A percentile compares a stretch with the other conserved stretches of the same genome.
Conservation (phyloP, 257 asterid species). For the Anisodus tanguticus region DNA sequence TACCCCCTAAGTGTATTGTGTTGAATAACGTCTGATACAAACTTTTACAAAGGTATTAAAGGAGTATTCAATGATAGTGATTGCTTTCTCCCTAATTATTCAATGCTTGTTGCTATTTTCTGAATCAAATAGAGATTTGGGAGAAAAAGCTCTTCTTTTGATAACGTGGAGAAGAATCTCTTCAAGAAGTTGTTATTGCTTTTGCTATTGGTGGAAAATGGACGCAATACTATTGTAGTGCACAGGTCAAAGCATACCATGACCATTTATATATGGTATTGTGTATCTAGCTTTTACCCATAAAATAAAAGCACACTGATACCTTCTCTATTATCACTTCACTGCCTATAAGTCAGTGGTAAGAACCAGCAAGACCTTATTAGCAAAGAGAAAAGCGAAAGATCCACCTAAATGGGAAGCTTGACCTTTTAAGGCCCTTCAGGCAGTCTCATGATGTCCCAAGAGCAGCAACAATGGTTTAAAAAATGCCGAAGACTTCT, state of each 20-base stretch:
- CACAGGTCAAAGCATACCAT: not conserved
- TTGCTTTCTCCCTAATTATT: not conserved
- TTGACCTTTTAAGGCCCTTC: not conserved
- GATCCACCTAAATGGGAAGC: slow-evolving; percentile 2
- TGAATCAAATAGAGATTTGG: not conserved
- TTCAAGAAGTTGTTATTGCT: slow-evolving; percentile 18
- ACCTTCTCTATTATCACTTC: not conserved
- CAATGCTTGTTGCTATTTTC: not conserved
- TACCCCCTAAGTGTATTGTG: not conserved
- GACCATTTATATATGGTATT: not conserved
- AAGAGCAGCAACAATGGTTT: slow-evolving; percentile 11
- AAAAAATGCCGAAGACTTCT: slow-evolving; percentile 15
- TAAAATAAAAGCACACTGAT: not conserved
- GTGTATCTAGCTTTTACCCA: slow-evolving; percentile 18
- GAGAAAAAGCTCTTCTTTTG: slow-evolving; percentile 12
- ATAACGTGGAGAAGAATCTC: not conserved
- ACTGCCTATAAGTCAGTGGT: not conserved
- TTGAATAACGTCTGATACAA: not conserved
- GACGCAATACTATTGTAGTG: not conserved
- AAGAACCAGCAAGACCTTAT: not conserved
- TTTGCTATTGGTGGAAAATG: slow-evolving; percentile 2
- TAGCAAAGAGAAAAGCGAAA: not conserved
- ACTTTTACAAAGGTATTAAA: slow-evolving; percentile 19
- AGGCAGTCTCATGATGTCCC: not conserved
- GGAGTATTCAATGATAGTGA: not conserved